Evolutionary conservation across 805 yeast species (phyloP).

Genomic region (Barnettozyma wickerhamii): DNA sequence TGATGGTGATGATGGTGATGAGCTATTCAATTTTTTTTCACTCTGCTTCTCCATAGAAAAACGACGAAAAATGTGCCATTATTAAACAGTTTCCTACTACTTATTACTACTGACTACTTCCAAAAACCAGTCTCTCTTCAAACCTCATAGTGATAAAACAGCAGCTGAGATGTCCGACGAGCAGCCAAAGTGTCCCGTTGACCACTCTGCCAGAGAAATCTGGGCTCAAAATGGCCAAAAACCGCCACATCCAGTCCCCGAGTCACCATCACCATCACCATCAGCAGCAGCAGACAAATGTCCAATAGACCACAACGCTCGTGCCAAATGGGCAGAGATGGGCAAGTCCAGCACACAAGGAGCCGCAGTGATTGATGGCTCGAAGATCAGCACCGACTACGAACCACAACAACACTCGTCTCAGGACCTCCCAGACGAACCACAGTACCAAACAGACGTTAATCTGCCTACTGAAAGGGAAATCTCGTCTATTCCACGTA

Average conservation of each 20-base stretch:
- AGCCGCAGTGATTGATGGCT: conserved; percentile 19
- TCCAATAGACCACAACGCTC: conserved; percentile 65
- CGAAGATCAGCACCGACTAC: conserved; percentile 14
- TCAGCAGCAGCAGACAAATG: conserved; percentile 37
- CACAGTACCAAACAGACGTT: conserved; percentile 32
- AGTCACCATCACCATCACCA: conserved; percentile 17
- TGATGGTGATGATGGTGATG: too few species aligned
- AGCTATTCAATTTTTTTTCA: too few species aligned
- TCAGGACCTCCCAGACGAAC: conserved; percentile 32
- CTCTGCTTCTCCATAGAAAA: too few species aligned
- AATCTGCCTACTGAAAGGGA: conserved; percentile 69
- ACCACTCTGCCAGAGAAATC: conserved; percentile 32
- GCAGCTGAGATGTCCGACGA: conserved; percentile 11
- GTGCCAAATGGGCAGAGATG: conserved; percentile 52
- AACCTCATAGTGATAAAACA: neutral
- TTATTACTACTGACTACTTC: too few species aligned
- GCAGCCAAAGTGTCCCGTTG: conserved; percentile 47
- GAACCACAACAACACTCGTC: conserved; percentile 40
- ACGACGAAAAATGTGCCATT: too few species aligned
- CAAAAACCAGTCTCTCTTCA: too few species aligned
- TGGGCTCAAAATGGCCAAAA: conserved; percentile 7
- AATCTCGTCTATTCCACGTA: conserved; percentile 78
- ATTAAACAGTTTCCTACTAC: too few species aligned
- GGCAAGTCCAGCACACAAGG: conserved; percentile 18
- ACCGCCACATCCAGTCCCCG: conserved; percentile 10